phyloP scores from a whole-genome alignment of 495 filamentous ascomycete genomes.

The Penicillium lividum region DNA sequence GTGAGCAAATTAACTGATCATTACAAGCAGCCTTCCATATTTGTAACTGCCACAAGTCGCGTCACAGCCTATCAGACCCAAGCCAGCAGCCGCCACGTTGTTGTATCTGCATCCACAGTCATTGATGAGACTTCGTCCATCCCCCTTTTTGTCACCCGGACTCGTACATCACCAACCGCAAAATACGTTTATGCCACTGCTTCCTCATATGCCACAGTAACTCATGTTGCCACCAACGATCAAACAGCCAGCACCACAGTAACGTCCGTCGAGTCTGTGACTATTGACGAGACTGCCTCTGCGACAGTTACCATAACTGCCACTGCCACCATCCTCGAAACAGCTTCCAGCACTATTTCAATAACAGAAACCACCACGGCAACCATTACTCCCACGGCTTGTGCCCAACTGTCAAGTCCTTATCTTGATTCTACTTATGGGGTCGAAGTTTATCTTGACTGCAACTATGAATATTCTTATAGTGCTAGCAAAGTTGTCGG shows the following conservation, averaged over 20 bases:
- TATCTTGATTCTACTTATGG: not conserved
- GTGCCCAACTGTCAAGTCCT: not conserved
- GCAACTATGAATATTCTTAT: not conserved
- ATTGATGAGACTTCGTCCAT: not conserved
- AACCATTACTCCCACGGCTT: not conserved
- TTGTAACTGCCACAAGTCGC: not conserved
- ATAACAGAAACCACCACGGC: not conserved
- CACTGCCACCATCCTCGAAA: not conserved
- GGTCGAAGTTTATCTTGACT: not conserved
- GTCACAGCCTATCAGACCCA: not conserved
- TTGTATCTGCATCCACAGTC: not conserved
- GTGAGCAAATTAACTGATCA: not conserved
- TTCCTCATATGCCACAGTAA: not conserved
- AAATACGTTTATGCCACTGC: not conserved
- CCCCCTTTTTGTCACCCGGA: not conserved
- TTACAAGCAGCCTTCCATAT: not conserved
- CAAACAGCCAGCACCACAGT: not conserved
- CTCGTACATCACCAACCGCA: not conserved
- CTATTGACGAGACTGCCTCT: conserved; percentile 1
- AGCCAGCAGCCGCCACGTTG: not conserved
- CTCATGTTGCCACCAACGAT: not conserved
- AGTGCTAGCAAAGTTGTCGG: not conserved
- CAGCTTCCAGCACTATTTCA: not conserved
- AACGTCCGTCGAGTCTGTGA: not conserved
- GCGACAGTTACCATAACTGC: not conserved